phyloP scores from a whole-genome alignment of 768 basidiomycete species.

The Neoboletus subvelutipes region DNA sequence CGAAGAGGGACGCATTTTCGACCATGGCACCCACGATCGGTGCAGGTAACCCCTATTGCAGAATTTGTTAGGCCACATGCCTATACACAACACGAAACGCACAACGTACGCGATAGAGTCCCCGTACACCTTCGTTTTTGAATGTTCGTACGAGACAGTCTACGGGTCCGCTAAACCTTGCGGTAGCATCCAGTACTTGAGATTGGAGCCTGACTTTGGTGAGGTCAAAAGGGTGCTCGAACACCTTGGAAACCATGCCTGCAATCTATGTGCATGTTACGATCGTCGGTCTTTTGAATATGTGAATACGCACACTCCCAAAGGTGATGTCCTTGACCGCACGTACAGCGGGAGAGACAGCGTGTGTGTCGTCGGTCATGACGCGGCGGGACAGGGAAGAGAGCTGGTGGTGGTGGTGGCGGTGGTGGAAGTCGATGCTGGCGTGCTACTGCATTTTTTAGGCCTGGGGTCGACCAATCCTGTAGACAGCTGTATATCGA shows the following conservation, averaged over 20 bases:
- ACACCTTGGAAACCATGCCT: constrained; percentile 81
- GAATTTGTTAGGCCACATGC: constrained; percentile 1
- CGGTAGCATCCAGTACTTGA: constrained; percentile 72
- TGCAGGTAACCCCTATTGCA: constrained; percentile 79
- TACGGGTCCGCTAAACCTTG: constrained; percentile 78
- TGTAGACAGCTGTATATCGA: constrained; percentile 21
- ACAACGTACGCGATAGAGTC: constrained; percentile 78
- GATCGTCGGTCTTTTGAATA: background rate
- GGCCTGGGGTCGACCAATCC: constrained; percentile 21
- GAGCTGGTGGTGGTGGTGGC: constrained; percentile 4
- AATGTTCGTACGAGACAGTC: constrained; percentile 87
- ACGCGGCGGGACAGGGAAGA: background rate
- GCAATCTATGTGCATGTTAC: constrained; percentile 51
- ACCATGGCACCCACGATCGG: constrained; percentile 90
- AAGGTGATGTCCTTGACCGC: constrained; percentile 52
- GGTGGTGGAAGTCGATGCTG: background rate
- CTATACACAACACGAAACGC: background rate
- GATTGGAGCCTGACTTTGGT: constrained; percentile 93
- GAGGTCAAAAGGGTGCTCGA: constrained; percentile 95
- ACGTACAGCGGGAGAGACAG: constrained; percentile 16
- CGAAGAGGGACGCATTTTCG: constrained; percentile 87
- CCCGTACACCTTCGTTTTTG: constrained; percentile 75
- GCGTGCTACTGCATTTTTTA: constrained; percentile 27
- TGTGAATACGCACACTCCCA: constrained; percentile 49
- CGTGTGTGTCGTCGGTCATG: constrained; percentile 25